Base-by-base conservation (phyloP, 495 filamentous ascomycete species). In the Lophiotrema nucula region DNA sequence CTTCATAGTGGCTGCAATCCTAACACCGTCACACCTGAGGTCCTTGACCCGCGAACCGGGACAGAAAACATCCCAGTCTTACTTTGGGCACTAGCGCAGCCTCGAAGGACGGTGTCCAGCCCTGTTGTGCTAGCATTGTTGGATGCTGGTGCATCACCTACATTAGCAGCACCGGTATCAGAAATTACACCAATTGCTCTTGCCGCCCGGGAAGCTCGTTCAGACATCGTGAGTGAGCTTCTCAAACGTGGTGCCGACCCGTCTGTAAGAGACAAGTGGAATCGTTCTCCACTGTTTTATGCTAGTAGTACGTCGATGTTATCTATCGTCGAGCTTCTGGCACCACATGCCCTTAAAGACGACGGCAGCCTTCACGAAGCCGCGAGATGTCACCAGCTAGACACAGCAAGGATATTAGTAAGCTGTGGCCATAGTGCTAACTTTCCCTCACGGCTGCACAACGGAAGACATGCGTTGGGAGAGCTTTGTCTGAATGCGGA, bases 301-400 rank as follows among this genome's bases (percentile, higher is more conserved):
- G 61, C 61, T 19, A 51, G 43, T 22, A 59, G 55, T 18, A 38
- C 24, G 25, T 37, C 55, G 0, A 27, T 55, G 6, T 18, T 49
- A 12, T 42, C 43, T 0, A 42, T 52, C 6, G 50, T 60, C 8
- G 26, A 51, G 21, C 5, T 42, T 5, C 42, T 64, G 3, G 15
- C 56, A 19, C 19, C 48, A 8, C 33, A 60, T 24, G 55, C 61
- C 2, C 25, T 59, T 8, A 41, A 33, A 39, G 45, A 64, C 38
- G 61, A 64, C 24, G 56, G 61, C 15, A 64, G 61, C 23, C 56
- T 64, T 5, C 61, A 64, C 24, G 61, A 64, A 52, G 61, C 61
- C 37, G 61, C 50, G 1, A 19, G 61, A 19, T 37, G 44, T 27
- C 31, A 59, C 12, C 55, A 64, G 3, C 39, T 59, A 1, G 48